These are phyloP conservation scores for Apiospora sp. DNA, from an alignment of 2,329 filamentous ascomycete species.

Conservation along the genomic window DNA sequence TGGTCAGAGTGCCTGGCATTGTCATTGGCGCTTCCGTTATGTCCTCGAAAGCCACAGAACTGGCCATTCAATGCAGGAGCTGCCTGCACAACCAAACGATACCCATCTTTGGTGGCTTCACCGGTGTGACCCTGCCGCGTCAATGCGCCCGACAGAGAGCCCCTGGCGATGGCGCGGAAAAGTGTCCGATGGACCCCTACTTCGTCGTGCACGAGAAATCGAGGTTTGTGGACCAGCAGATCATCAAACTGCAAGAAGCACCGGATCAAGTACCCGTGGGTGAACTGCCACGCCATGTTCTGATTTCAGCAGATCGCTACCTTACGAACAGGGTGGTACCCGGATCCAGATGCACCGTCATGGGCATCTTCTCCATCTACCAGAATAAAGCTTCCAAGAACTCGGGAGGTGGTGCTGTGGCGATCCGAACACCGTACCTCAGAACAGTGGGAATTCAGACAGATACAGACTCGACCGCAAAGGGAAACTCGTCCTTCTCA, in stretches of 20 bases:
- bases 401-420: constrained; percentile 80
- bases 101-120: constrained; percentile 83
- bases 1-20: constrained; percentile 97
- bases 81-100: constrained; percentile 78
- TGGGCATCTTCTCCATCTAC: constrained; percentile 98
- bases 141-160: constrained; percentile 72
- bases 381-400: constrained; percentile 89
- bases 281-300: constrained; percentile 91
- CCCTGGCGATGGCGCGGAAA: constrained; percentile 72
- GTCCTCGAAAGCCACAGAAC: constrained; percentile 89
- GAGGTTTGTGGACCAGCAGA: constrained; percentile 95
- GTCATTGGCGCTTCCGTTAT: constrained; percentile 97
- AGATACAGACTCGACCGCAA: constrained; percentile 87
- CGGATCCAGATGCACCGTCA: constrained; percentile 91
- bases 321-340: constrained; percentile 95
- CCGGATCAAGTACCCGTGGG: constrained; percentile 97
- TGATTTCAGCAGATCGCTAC: constrained; percentile 96
- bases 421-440: constrained; percentile 94
- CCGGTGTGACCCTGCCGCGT: constrained; percentile 84
- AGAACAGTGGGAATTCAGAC: constrained; percentile 91
- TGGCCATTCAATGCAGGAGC: constrained; percentile 88
- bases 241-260: constrained; percentile 96
- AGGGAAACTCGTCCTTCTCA: constrained; percentile 83
- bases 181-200: constrained; percentile 93
- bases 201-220: constrained; percentile 95